These are phyloP conservation scores for Fusarium begoniae DNA, from an alignment of 2,329 filamentous ascomycete species.

Conservation along the genomic window DNA sequence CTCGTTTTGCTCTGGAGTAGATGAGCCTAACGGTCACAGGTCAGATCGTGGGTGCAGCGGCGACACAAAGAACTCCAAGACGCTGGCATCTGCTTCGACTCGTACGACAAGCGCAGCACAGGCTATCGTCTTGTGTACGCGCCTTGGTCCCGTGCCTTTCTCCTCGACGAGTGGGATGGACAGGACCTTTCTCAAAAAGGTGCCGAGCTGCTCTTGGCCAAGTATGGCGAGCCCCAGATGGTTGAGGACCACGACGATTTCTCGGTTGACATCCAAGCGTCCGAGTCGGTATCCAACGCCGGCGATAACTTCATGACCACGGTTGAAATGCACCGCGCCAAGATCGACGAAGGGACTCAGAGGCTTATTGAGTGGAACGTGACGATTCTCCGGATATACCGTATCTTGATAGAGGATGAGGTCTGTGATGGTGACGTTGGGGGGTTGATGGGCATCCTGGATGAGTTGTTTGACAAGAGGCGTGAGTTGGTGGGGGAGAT, in stretches of 20 bases:
- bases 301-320: neutral
- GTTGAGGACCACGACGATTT: neutral
- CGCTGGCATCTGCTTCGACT: neutral
- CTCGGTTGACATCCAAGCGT: neutral
- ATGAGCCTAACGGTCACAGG: neutral
- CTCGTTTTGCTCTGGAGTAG: neutral
- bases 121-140: neutral
- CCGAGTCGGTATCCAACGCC: neutral
- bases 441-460: neutral
- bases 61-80: neutral
- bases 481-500: neutral
- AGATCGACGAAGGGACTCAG: neutral
- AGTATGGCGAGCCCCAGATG: neutral
- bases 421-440: neutral
- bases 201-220: neutral
- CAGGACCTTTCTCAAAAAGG: neutral
- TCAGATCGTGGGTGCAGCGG: neutral
- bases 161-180: neutral
- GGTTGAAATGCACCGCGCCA: neutral
- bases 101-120: neutral
- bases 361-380: neutral
- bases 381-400: neutral
- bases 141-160: neutral
- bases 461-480: neutral
- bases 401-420: neutral